Evolutionary conservation across 1,139 yeast species (phyloP), one percentile per base, ranked within the genome.

Genomic region (Pichia sp.): DNA sequence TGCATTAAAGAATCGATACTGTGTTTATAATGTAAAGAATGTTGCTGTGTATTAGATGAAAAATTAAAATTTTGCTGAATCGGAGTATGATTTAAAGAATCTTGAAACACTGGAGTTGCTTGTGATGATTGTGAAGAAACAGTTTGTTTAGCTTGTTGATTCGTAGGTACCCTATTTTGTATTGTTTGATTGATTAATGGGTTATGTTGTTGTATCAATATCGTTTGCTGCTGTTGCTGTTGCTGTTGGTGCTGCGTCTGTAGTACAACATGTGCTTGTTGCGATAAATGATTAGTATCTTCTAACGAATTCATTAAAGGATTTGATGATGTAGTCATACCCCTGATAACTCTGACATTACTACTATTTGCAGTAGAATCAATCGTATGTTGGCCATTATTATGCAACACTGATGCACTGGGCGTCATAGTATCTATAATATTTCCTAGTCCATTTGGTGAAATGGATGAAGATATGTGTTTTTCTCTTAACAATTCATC

Each of bases 51-150:
- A 20, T 26, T 36, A 11, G n/a, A n/a, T 16, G 12, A 27, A 10
- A 27, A 12, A 23, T 20, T 30, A 27, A 34, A 35, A 24, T 26
- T 40, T 27, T 34, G 28, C 12, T 39, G 40, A 10, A 16, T 16
- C 8, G 38, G 39, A 7, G 32, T 36, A 12, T 35, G 29, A 20
- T 34, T 34, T 6, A 30, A 32, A 2, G 48, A 37, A 5, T 45
- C 43, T 33, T 23, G 39, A 11, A 26, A 29, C 33, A 55, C 40
- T 39, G 56, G 35, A 45, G 46, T 31, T 7, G 29, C 43, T 6
- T 30, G 34, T 26, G 48, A 36, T 12, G 46, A 37, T n/a, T 45
- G 46, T 2, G 43, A 31, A 25, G 46, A 43, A 33, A 27, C 28
- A 10, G 35, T 26, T 31, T 38, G 24, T 35, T 39, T 42, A 6